phyloP scores from a whole-genome alignment of 371 early-diverging fungal genomes.

The Mycotypha africana region DNA sequence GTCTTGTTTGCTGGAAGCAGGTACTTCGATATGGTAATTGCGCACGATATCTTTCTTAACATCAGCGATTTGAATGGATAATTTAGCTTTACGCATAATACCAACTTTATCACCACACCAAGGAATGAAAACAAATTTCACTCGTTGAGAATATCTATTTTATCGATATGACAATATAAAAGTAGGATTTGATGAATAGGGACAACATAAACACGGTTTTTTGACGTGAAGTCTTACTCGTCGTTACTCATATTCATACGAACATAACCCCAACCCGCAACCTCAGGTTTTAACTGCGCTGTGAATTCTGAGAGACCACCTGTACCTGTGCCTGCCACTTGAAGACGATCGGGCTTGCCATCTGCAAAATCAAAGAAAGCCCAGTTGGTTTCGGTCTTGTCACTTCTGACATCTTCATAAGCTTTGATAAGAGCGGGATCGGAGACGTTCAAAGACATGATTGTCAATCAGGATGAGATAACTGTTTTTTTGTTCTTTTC shows the following conservation, averaged over 20 bases:
- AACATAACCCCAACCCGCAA: slow-evolving; percentile 80
- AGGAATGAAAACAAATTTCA: slow-evolving; percentile 67
- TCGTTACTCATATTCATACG: slow-evolving; percentile 79
- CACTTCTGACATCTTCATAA: slow-evolving; percentile 69
- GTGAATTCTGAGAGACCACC: slow-evolving; percentile 72
- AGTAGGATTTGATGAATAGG: background rate
- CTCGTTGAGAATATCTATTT: slow-evolving; percentile 49
- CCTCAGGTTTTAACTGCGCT: slow-evolving; percentile 54
- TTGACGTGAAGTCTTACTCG: slow-evolving; percentile 61
- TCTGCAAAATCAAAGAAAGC: slow-evolving; percentile 42
- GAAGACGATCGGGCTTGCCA: slow-evolving; percentile 42
- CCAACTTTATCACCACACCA: slow-evolving; percentile 84
- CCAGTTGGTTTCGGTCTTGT: slow-evolving; percentile 70
- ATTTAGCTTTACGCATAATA: slow-evolving; percentile 82
- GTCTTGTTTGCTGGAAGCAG: slow-evolving; percentile 51
- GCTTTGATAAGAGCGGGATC: slow-evolving; percentile 54
- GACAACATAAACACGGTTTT: background rate
- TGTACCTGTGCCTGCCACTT: slow-evolving; percentile 47
- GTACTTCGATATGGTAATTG: slow-evolving; percentile 70
- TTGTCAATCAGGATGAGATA: background rate
- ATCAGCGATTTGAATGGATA: slow-evolving; percentile 74
- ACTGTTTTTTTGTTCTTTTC: too few relatives aligned
- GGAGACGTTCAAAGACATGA: slow-evolving; percentile 41
- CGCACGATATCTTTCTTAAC: slow-evolving; percentile 66
- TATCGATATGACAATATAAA: too few relatives aligned